Evolutionary conservation across 2,329 filamentous ascomycete species (phyloP).

Genomic region (Endoconidiophora laricicola): DNA sequence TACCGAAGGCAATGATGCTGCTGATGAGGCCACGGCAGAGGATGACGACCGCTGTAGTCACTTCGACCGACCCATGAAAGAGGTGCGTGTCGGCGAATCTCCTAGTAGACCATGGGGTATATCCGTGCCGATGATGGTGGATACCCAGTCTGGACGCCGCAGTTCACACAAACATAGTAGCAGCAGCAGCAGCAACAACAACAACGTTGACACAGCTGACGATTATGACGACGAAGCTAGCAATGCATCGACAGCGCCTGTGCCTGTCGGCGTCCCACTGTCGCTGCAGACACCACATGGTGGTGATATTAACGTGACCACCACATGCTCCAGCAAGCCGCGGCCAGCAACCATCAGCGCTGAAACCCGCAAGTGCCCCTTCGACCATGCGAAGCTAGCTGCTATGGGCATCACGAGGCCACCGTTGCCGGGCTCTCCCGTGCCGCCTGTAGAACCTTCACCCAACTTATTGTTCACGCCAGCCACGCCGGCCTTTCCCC

Average conservation of each 20-base stretch:
- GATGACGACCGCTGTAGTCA: conserved; percentile 50
- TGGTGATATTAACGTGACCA: conserved; percentile 16
- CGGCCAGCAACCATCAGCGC: not conserved
- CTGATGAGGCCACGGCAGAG: conserved; percentile 21
- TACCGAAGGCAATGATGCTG: conserved; percentile 16
- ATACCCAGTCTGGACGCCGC: conserved; percentile 7
- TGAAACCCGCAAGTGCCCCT: conserved; percentile 37
- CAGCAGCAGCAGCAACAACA: too few relatives aligned
- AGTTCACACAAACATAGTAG: too few relatives aligned
- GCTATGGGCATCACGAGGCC: conserved; percentile 18
- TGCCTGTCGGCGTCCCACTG: conserved; percentile 36
- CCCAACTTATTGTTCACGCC: not conserved
- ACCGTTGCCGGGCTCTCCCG: not conserved
- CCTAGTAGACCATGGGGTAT: conserved; percentile 91
- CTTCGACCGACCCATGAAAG: conserved; percentile 73
- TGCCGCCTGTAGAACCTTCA: not conserved
- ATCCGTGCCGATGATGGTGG: conserved; percentile 45
- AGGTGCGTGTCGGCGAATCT: conserved; percentile 84
- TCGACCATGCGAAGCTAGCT: conserved; percentile 33
- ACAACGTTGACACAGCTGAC: too few relatives aligned
- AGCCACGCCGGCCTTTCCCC: not conserved
- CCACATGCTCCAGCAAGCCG: conserved; percentile 16
- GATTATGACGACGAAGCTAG: not conserved
- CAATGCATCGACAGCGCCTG: conserved; percentile 1
- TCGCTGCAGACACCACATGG: not conserved